Conservation (phyloP, 2,329 filamentous ascomycete species). For the Pseudopithomyces chartarum region DNA sequence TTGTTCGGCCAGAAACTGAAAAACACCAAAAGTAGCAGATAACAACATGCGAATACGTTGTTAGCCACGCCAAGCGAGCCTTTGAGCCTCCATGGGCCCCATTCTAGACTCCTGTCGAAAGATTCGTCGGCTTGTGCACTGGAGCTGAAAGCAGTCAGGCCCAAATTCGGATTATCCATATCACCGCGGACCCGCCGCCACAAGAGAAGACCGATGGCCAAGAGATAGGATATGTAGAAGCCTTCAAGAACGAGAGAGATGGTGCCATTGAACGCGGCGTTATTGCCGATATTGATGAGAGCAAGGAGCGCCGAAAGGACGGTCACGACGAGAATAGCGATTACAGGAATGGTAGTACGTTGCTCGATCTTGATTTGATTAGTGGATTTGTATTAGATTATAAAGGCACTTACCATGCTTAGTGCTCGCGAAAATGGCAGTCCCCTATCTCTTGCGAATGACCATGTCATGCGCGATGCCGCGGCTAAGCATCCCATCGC, state of each 20-base stretch:
- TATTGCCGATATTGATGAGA: constrained; percentile 59
- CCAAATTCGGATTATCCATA: constrained; percentile 25
- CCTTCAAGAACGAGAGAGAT: constrained; percentile 43
- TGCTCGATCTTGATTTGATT: constrained; percentile 35
- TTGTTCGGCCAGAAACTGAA: constrained; percentile 42
- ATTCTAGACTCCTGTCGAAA: constrained; percentile 28
- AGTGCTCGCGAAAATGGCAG: constrained; percentile 44
- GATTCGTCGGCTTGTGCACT: constrained; percentile 21
- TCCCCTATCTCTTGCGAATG: constrained; percentile 51
- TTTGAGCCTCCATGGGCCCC: constrained; percentile 43
- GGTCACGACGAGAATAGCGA: constrained; percentile 54
- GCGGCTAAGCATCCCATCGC: constrained; percentile 49
- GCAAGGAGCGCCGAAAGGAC: constrained; percentile 52
- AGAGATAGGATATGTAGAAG: constrained; percentile 43
- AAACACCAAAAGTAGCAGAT: constrained; percentile 39
- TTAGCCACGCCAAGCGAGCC: constrained; percentile 35
- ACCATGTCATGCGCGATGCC: constrained; percentile 50
- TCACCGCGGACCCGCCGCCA: constrained; percentile 44
- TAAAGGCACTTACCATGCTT: constrained; percentile 30
- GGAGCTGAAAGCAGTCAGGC: constrained; percentile 29
- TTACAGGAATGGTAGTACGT: constrained; percentile 49
- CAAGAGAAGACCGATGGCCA: constrained; percentile 39
- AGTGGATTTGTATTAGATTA: constrained; percentile 1
- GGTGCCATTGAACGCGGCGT: constrained; percentile 42
- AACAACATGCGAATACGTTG: constrained; percentile 39